These are phyloP conservation scores for Suillus decipiens DNA, from an alignment of 768 basidiomycete genomes.

Conservation along the genomic window DNA sequence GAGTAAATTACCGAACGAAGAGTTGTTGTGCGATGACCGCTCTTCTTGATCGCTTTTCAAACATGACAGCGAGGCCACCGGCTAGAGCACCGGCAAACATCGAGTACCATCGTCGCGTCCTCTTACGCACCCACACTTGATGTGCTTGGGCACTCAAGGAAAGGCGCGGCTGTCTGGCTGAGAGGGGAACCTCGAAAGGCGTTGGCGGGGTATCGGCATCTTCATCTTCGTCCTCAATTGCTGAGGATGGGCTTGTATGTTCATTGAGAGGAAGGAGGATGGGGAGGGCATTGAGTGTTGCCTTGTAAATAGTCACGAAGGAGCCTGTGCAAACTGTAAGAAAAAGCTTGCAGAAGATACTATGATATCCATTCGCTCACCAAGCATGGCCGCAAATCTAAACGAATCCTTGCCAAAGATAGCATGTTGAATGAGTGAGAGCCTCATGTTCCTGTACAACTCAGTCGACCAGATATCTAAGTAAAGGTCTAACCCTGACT, in stretches of 20 bases:
- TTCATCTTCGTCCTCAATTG: slow-evolving; percentile 33
- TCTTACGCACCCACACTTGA: slow-evolving; percentile 62
- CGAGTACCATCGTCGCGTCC: slow-evolving; percentile 76
- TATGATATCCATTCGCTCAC: slow-evolving; percentile 37
- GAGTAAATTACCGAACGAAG: slow-evolving; percentile 67
- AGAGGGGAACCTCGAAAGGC: slow-evolving; percentile 19
- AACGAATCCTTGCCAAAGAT: slow-evolving; percentile 82
- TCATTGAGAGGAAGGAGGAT: slow-evolving; percentile 56
- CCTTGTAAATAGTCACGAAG: slow-evolving; percentile 78
- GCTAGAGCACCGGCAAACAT: slow-evolving; percentile 76
- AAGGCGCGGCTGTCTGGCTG: slow-evolving; percentile 48
- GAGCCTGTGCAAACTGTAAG: slow-evolving; percentile 45
- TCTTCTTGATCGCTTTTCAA: slow-evolving; percentile 69
- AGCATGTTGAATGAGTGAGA: slow-evolving; percentile 74
- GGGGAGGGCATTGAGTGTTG: slow-evolving; percentile 76
- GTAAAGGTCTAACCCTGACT: background rate
- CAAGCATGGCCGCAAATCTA: slow-evolving; percentile 88
- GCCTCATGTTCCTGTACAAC: slow-evolving; percentile 54
- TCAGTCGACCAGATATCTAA: background rate
- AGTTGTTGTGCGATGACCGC: slow-evolving; percentile 80
- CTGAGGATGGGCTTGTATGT: slow-evolving; percentile 25
- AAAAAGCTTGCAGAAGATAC: slow-evolving; percentile 5
- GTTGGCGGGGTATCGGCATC: slow-evolving; percentile 17
- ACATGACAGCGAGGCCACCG: slow-evolving; percentile 72
- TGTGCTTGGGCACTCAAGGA: slow-evolving; percentile 67